Evolutionary conservation across 257 asterid species (phyloP), one percentile per base, ranked within the genome.

Genomic region (Plantago ovata): DNA sequence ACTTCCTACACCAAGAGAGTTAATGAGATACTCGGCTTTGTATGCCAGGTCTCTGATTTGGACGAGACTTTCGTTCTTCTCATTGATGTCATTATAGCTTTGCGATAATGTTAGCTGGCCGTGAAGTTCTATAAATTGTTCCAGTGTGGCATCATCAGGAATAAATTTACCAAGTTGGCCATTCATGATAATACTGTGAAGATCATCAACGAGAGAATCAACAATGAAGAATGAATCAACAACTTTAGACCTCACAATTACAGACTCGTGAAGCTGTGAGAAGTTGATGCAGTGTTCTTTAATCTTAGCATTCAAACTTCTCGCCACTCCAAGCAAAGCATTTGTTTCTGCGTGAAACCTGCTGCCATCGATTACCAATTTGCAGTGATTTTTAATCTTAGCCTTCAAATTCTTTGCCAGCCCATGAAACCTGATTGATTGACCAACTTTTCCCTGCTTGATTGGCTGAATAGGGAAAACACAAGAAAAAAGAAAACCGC

Each of bases 211-310:
- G 10, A 50, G 56, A 50, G 56, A 50, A 2, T 50, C 56, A 50
- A 50, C 56, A 50, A 50, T 50, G 13, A 50, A 50, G 56, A 50
- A 22, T 50, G 56, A 50, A 22, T 22, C 56, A 50, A 50, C 36
- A 20, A 50, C n/a, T 10, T 23, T 23, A 50, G 36, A 13, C 28
- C 56, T 50, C 21, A 23, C 7, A 21, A 14, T 20, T 50, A 9
- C 38, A 50, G 21, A 23, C 36, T 20, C 11, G 32, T 13, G 14
- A 50, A 50, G 56, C 56, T 20, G 36, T 50, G 23, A 23, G 13
- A 50, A 50, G 15, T 23, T 50, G 38, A 9, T 21, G 56, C 13
- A 50, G n/a, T 19, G 56, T 12, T 22, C 4, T n/a, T n/a, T n/a
- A n/a, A n/a, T n/a, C n/a, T n/a, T n/a, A n/a, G n/a, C n/a, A n/a